Evolutionary conservation across 2,329 filamentous ascomycete species (phyloP).

Genomic region (Botrytis tulipae): DNA sequence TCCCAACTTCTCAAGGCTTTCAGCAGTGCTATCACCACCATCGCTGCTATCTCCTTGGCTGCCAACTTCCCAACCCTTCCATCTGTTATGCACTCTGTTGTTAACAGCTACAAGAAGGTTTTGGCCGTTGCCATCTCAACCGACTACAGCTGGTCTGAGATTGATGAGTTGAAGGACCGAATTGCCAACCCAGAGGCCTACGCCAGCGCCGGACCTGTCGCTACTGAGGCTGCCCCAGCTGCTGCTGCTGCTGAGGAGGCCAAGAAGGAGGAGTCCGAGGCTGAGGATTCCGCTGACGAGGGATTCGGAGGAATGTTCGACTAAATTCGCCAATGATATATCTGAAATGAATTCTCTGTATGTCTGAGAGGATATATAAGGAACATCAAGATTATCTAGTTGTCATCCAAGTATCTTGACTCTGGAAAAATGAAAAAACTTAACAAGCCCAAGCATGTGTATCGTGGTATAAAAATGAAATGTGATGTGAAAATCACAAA

Average conservation of each 20-base stretch:
- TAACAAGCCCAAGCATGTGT: slow-evolving; percentile 23
- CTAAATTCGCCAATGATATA: slow-evolving; percentile 42
- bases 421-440: slow-evolving; percentile 30
- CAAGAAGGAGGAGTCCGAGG: slow-evolving; percentile 62
- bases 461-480: slow-evolving; percentile 20
- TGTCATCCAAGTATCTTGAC: slow-evolving; percentile 30
- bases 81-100: slow-evolving; percentile 90
- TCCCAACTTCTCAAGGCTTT: slow-evolving; percentile 87
- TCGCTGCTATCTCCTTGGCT: slow-evolving; percentile 88
- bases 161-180: slow-evolving; percentile 98
- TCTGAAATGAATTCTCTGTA: slow-evolving; percentile 30
- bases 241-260: slow-evolving; percentile 52
- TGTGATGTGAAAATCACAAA: slow-evolving; percentile 20
- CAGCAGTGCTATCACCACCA: slow-evolving; percentile 76
- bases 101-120: slow-evolving; percentile 98
- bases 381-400: slow-evolving; percentile 32
- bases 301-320: slow-evolving; percentile 80
- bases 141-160: slow-evolving; percentile 91
- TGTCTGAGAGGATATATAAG: slow-evolving; percentile 24
- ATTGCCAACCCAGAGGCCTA: slow-evolving; percentile 99
- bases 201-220: slow-evolving; percentile 75
- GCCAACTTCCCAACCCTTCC: slow-evolving; percentile 94
- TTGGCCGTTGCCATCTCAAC: slow-evolving; percentile 86
- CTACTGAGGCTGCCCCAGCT: slow-evolving; percentile 52
- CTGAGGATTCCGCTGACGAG: slow-evolving; percentile 60